Conservation (phyloP, 306 rosid genomes). For the Hippophae gyantsensis region DNA sequence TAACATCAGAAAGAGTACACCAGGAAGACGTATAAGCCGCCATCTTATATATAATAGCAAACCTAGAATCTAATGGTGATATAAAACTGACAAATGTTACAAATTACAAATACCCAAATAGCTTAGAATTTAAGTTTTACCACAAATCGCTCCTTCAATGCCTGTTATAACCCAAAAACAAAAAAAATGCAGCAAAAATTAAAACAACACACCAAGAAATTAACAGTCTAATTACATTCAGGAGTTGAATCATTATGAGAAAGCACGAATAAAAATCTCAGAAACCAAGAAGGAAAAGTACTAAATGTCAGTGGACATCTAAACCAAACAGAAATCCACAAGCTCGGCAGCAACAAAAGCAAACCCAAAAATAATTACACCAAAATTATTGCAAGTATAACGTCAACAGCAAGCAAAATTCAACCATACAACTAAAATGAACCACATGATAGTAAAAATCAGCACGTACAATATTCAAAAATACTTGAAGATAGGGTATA, state of each 20-base stretch:
- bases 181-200: conserved; percentile 6
- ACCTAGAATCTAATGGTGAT: conserved; percentile 12
- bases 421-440: conserved; percentile 1
- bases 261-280: not conserved
- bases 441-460: conserved; percentile 1
- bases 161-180: conserved; percentile 25
- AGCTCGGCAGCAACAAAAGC: not conserved
- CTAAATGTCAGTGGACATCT: not conserved
- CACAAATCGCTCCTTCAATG: conserved; percentile 26
- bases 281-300: not conserved
- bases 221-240: not conserved
- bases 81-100: conserved; percentile 7
- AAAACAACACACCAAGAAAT: conserved; percentile 2
- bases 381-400: not conserved
- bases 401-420: not conserved
- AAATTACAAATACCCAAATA: conserved; percentile 13
- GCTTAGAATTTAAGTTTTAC: conserved; percentile 20
- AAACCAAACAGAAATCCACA: conserved; percentile 7
- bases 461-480: not conserved
- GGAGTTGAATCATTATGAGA: not conserved
- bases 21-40: conserved; percentile 40
- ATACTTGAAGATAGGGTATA: not conserved
- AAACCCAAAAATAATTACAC: conserved; percentile 4
- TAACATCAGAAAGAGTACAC: conserved; percentile 44
- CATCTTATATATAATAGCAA: conserved; percentile 33